Base-by-base conservation (phyloP, 345 rosid species). In the Euphorbia pulcherrima region DNA sequence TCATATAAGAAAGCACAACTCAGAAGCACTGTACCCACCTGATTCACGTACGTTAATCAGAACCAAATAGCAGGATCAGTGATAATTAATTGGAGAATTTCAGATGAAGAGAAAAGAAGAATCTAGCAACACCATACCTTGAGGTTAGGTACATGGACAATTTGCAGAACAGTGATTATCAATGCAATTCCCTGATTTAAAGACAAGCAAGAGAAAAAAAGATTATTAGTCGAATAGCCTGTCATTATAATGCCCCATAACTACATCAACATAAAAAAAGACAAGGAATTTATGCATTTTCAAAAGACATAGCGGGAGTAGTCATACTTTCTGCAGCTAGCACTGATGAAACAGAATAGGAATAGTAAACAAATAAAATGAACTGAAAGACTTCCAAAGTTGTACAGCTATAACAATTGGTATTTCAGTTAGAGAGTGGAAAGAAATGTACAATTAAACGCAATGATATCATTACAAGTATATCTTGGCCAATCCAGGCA, bases 401-500 rank as follows among this genome's bases (percentile, higher is more conserved):
- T 8, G 48, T 47, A 47, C 18, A 14, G n/a, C n/a, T 46, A 23
- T 41, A 40, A 21, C 16, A 67, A 60, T 1, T 30, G 50, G 61
- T 64, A 57, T 65, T 30, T 61, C 9, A 30, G 50, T 28, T 6
- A 24, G 5, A 21, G 47, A 55, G 41, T 44, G 67, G 41, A 55
- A 62, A 16, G 13, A 8, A 18, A 35, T n/a, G 8, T 13, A 35
- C 13, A 30, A 53, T 51, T 30, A n/a, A n/a, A 26, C 58, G 44
- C 27, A n/a, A n/a, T n/a, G n/a, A n/a, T 23, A 80, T 71, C 67
- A 89, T 85, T 85, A 94, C 99, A 58, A 95, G 92, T 74, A 95
- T 78, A 82, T 95, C 97, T 85, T 95, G 99, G 68, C 99, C 99
- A 54, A 95, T 92, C 97, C 99, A 95, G 62, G 93, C 97, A 20